These are phyloP conservation scores for Calonectria pteridis DNA, from an alignment of 2,329 filamentous ascomycete genomes.

Conservation along the genomic window DNA sequence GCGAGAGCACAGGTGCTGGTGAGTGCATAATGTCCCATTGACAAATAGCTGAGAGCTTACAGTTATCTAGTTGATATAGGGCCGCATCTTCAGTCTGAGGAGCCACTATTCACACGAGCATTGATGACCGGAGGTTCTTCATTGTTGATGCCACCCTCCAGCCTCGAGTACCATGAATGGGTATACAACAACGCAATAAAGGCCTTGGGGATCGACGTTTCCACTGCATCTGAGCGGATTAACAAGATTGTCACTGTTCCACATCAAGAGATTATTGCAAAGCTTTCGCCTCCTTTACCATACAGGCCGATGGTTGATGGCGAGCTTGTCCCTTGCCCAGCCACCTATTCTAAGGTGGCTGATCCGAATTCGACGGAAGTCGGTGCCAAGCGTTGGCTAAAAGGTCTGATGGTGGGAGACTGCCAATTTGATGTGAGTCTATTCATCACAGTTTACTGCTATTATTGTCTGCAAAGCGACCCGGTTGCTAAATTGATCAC, in stretches of 20 bases:
- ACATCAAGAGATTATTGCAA: background rate
- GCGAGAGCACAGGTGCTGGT: background rate
- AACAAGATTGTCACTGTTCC: background rate
- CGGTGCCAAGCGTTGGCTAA: background rate
- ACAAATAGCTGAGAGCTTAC: background rate
- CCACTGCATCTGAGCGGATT: background rate
- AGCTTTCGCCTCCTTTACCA: background rate
- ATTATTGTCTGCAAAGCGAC: background rate
- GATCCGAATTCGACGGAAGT: background rate
- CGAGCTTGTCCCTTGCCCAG: background rate
- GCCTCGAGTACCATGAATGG: background rate
- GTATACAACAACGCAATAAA: background rate
- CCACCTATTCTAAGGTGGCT: background rate
- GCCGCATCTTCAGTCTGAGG: background rate
- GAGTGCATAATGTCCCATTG: fast-evolving
- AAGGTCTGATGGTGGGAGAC: background rate
- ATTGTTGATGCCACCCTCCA: background rate
- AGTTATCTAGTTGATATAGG: background rate
- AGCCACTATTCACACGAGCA: background rate
- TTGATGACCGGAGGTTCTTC: background rate
- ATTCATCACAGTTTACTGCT: background rate
- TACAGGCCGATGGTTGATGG: background rate
- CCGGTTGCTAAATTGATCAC: background rate
- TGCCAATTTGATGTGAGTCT: background rate
- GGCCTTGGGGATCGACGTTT: background rate